These are phyloP conservation scores for Mitragyna speciosa DNA, from an alignment of 257 asterid genomes.

Conservation along the genomic window DNA sequence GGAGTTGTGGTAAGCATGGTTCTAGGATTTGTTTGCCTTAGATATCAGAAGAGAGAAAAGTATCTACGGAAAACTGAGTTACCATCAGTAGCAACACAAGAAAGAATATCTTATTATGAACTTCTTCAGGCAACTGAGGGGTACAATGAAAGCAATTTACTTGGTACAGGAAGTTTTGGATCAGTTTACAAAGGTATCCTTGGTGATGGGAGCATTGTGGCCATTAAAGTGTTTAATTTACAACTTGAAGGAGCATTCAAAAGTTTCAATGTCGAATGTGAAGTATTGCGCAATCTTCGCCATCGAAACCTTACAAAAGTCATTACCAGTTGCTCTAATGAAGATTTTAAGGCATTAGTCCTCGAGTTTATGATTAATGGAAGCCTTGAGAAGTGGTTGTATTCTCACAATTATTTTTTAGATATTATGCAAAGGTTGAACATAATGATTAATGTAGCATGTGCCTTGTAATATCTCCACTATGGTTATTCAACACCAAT, in stretches of 20 bases:
- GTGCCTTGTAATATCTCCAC: not conserved
- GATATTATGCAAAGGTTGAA: not conserved
- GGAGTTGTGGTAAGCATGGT: not conserved
- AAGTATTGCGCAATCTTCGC: not conserved
- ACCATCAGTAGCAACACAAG: not conserved
- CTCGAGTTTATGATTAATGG: not conserved
- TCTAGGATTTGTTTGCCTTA: not conserved
- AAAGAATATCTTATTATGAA: constrained; percentile 11
- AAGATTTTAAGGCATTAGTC: not conserved
- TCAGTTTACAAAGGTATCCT: constrained; percentile 8
- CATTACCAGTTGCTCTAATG: not conserved
- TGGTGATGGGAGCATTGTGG: constrained; percentile 12
- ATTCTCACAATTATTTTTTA: not conserved
- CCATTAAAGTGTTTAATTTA: constrained; percentile 14
- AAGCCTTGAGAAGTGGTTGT: not conserved
- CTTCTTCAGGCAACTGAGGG: constrained; percentile 13
- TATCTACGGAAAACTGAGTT: not conserved
- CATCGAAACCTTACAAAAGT: not conserved
- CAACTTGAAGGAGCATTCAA: not conserved
- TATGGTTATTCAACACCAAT: not conserved
- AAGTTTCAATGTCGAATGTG: not conserved
- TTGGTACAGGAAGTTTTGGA: constrained; percentile 14
- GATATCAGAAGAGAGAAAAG: not conserved
- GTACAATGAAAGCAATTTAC: constrained; percentile 7
- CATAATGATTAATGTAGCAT: not conserved